Evolutionary conservation across 2,329 filamentous ascomycete species (phyloP).

Genomic region (Alternaria solani): DNA sequence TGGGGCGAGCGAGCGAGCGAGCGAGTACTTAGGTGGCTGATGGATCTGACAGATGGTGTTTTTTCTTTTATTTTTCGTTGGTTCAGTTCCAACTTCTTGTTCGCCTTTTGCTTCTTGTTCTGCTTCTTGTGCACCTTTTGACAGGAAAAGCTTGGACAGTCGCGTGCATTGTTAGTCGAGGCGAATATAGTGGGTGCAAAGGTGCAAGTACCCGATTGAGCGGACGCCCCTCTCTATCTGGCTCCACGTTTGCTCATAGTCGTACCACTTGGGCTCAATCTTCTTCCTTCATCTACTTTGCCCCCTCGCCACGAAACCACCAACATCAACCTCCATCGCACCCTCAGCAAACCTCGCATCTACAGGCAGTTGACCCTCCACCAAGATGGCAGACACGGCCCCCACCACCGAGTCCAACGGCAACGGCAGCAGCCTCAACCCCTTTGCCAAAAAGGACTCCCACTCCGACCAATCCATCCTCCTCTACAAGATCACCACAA

Average conservation of each 20-base stretch:
- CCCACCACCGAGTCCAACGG: slow-evolving; percentile 51
- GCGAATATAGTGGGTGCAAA: background rate
- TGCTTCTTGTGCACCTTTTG: background rate
- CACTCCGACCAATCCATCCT: slow-evolving; percentile 69
- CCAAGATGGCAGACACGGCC: slow-evolving; percentile 20
- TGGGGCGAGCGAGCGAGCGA: too few relatives aligned
- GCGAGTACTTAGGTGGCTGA: slow-evolving; percentile 2
- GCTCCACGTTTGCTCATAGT: background rate
- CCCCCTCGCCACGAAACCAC: background rate
- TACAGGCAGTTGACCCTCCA: background rate
- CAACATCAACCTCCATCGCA: slow-evolving; percentile 1
- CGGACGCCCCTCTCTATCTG: background rate
- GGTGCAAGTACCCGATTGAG: slow-evolving; percentile 1
- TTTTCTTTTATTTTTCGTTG: background rate
- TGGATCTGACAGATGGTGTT: background rate
- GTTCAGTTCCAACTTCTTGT: background rate
- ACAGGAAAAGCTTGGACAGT: slow-evolving; percentile 4
- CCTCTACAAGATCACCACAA: slow-evolving; percentile 78
- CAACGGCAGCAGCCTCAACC: slow-evolving; percentile 66
- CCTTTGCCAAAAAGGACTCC: slow-evolving; percentile 75
- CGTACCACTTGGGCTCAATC: background rate
- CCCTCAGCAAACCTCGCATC: background rate
- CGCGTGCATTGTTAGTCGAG: background rate
- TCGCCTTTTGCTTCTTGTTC: too few relatives aligned
- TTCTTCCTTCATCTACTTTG: background rate